Percentiles rank a stretch among this genome's conserved stretches.
These are phyloP conservation scores for Trichocomaceae sp. DNA, from an alignment of 2,329 filamentous ascomycete species.

Conservation along the genomic window DNA sequence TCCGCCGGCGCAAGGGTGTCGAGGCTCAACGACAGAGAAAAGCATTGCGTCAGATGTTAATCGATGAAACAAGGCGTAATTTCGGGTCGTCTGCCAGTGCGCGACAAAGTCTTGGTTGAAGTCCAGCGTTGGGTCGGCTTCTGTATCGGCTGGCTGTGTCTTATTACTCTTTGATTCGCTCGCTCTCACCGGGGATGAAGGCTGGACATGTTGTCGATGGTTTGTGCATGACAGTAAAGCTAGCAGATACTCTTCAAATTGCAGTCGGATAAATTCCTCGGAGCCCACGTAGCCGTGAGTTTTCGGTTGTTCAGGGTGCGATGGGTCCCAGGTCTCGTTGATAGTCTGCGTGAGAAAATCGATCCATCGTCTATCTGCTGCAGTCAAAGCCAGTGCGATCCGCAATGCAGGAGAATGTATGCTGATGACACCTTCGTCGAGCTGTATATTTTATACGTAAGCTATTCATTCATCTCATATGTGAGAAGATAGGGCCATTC, in stretches of 20 bases:
- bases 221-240: constrained; percentile 83
- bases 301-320: constrained; percentile 81
- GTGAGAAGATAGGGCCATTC: constrained; percentile 11
- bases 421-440: constrained; percentile 81
- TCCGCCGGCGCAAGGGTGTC: constrained; percentile 87
- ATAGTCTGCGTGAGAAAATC: constrained; percentile 91
- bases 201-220: constrained; percentile 77
- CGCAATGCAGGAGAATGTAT: constrained; percentile 76
- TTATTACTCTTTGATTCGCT: constrained; percentile 36
- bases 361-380: constrained; percentile 89
- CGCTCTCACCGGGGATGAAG: constrained; percentile 45
- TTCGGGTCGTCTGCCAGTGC: constrained; percentile 82
- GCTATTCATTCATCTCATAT: neutral
- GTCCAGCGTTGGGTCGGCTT: constrained; percentile 77
- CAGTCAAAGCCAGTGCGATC: constrained; percentile 68
- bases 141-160: constrained; percentile 54
- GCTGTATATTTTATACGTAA: constrained; percentile 29
- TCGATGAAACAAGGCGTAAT: constrained; percentile 80
- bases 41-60: constrained; percentile 72
- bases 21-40: constrained; percentile 89
- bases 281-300: constrained; percentile 92
- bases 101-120: constrained; percentile 80
- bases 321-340: constrained; percentile 93
- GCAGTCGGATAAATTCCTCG: constrained; percentile 93
- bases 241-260: constrained; percentile 94